phyloP scores from a whole-genome alignment of 495 filamentous ascomycete genomes.

The Tuber melanosporum region DNA sequence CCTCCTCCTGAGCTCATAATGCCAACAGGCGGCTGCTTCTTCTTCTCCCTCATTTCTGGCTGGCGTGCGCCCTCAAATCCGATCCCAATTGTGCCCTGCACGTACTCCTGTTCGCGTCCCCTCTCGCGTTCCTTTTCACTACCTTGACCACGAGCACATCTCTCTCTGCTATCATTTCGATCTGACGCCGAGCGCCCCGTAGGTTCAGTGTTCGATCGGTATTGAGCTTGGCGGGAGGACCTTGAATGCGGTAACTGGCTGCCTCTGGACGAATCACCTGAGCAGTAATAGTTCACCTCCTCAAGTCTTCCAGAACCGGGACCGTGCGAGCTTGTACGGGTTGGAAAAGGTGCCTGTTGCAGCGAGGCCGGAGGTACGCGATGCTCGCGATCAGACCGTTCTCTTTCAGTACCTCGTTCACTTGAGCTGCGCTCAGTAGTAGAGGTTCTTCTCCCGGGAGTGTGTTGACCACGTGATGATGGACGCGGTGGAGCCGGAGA shows the following conservation, averaged over 20 bases:
- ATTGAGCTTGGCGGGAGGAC: conserved; percentile 12
- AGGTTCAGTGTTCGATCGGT: conserved; percentile 2
- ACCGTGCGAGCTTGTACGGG: conserved; percentile 26
- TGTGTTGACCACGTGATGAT: conserved; percentile 30
- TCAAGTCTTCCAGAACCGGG: background rate
- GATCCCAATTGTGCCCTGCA: conserved; percentile 37
- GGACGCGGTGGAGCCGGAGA: conserved; percentile 28
- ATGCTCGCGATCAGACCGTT: conserved; percentile 23
- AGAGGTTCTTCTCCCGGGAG: conserved; percentile 26
- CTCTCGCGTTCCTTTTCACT: conserved; percentile 16
- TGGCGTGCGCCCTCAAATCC: conserved; percentile 30
- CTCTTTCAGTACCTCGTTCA: conserved; percentile 24
- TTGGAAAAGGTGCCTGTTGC: conserved; percentile 15
- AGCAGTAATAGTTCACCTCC: conserved; percentile 7
- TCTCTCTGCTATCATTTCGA: conserved; percentile 17
- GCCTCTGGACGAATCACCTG: conserved; percentile 8
- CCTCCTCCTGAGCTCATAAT: conserved; percentile 29
- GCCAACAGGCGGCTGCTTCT: conserved; percentile 18
- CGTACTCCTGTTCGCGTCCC: conserved; percentile 20
- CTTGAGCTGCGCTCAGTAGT: conserved; percentile 20
- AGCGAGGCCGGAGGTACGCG: conserved; percentile 11
- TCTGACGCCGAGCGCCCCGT: conserved; percentile 8
- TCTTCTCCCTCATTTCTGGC: conserved; percentile 37
- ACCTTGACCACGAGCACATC: conserved; percentile 16
- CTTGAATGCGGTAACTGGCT: conserved; percentile 12